Base-by-base conservation (phyloP, 2,329 filamentous ascomycete species). In the Trichophyton equinum region DNA sequence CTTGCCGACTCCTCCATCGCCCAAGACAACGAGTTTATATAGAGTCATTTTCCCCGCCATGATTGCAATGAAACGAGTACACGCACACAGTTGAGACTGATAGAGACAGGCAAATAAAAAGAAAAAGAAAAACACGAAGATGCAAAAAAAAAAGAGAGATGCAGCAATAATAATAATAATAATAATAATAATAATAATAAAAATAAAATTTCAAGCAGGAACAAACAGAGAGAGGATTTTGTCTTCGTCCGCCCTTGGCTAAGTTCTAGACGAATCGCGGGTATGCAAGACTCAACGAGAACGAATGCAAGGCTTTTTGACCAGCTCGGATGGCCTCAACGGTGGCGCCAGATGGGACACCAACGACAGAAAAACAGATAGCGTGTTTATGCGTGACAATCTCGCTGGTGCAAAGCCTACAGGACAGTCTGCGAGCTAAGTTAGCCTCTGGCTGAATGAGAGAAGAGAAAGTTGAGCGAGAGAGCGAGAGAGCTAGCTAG, bases 1-100 rank as follows among this genome's bases (percentile, higher is more conserved):
- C 78, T 96, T 96, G 68, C 91, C 91, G 64, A 96, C 91, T 76
- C 91, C 91, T 78, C 91, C 91, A 74, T 96, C 91, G 69, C 91
- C 91, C 66, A 96, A 80, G 77, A 96, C 91, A 83, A 96, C 91
- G 82, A 96, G 78, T 78, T 95, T 95, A 81, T 96, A 95, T 74
- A 79, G 47, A 72, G 91, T 91, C 90, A 95, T 95, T 81, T 92
- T 91, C 71, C 88, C 88, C 78, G 89, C 85, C 89, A 94, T 94
- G 74, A 71, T 80, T 71, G 67, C 49, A 30, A 30, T 18, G 49
- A 53, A 22, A 18, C 27, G 49, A 30, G 27, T 30, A 30, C 27
- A 30, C 27, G 27, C 27, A 30, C 25, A 27, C 27, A 30, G 6
- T 30, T 30, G 27, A 30, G 27, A 30, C 27, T 6, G 27, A 30